Percentiles rank a stretch among this genome's conserved stretches.
These are phyloP conservation scores for Volvox carteri DNA, from an alignment of 163 green algal species.

Conservation along the genomic window DNA sequence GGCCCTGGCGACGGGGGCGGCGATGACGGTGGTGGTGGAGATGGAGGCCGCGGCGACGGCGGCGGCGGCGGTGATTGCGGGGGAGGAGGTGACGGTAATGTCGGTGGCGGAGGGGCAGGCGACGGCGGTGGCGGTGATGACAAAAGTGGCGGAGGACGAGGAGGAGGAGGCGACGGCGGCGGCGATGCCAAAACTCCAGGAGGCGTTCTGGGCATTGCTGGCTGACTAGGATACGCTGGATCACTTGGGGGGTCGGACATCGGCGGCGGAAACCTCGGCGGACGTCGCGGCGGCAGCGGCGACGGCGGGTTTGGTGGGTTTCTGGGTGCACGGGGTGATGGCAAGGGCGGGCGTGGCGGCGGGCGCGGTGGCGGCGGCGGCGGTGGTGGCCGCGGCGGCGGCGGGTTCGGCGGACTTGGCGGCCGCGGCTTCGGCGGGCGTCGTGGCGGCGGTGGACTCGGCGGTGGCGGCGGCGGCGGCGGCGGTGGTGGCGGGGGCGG, in stretches of 20 bases:
- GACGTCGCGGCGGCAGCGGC: background rate
- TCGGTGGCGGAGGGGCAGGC: background rate
- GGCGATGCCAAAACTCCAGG: background rate
- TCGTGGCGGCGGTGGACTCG: background rate
- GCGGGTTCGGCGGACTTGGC: background rate
- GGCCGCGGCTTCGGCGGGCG: background rate
- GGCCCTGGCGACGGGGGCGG: background rate
- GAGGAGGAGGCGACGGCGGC: background rate
- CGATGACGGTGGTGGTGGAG: background rate
- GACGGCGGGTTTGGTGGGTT: background rate
- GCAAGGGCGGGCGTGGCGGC: background rate
- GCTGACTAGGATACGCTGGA: background rate
- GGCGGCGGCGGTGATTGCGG: background rate
- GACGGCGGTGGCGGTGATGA: background rate
- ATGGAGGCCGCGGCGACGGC: background rate
- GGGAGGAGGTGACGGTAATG: background rate
- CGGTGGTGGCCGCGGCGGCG: background rate
- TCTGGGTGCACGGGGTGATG: background rate
- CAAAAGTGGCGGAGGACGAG: background rate
- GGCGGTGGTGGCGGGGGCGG: background rate
- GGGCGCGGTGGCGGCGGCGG: slow-evolving; percentile 1
- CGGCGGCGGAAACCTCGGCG: background rate
- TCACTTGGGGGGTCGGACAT: background rate
- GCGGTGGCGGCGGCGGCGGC: slow-evolving; percentile 29
- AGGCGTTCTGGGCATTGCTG: too few relatives aligned